Conservation (phyloP, 164 flowering plant species). For the Euptelea pleiosperma region DNA sequence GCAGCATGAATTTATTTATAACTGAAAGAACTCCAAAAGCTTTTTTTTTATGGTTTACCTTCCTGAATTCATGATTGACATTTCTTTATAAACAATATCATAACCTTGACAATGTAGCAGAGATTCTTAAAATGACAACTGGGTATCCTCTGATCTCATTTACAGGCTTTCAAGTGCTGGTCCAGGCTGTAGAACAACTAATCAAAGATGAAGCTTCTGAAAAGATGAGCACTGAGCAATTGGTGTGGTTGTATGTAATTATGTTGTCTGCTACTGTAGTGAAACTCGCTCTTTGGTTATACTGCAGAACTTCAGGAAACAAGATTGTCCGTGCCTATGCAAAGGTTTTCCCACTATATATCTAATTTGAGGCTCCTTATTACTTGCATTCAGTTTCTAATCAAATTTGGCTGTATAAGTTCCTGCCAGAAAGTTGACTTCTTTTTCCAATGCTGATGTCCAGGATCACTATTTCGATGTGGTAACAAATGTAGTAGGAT, state of each 20-base stretch:
- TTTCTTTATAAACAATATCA: not conserved
- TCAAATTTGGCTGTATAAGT: too few relatives aligned
- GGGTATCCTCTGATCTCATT: not conserved
- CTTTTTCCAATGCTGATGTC: not conserved
- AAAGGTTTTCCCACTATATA: slow-evolving; percentile 42
- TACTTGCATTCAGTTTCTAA: not conserved
- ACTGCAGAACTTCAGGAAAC: slow-evolving; percentile 79
- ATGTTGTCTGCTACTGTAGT: slow-evolving; percentile 78
- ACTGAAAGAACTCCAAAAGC: too few relatives aligned
- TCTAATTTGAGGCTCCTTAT: not conserved
- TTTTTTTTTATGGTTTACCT: too few relatives aligned
- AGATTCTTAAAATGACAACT: not conserved
- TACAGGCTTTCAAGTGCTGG: slow-evolving; percentile 85
- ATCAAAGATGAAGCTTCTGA: slow-evolving; percentile 43
- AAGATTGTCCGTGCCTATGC: slow-evolving; percentile 98
- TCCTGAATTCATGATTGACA: not conserved
- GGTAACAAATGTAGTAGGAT: slow-evolving; percentile 64
- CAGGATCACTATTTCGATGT: slow-evolving; percentile 87
- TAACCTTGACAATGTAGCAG: not conserved
- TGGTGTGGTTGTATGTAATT: slow-evolving; percentile 70
- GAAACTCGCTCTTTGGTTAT: slow-evolving; percentile 77
- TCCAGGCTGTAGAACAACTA: slow-evolving; percentile 74
- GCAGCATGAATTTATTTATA: too few relatives aligned
- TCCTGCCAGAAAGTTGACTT: not conserved
- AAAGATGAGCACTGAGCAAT: slow-evolving; percentile 46